Conservation (phyloP, 768 basidiomycete species). For the Lentinula detonsa region DNA sequence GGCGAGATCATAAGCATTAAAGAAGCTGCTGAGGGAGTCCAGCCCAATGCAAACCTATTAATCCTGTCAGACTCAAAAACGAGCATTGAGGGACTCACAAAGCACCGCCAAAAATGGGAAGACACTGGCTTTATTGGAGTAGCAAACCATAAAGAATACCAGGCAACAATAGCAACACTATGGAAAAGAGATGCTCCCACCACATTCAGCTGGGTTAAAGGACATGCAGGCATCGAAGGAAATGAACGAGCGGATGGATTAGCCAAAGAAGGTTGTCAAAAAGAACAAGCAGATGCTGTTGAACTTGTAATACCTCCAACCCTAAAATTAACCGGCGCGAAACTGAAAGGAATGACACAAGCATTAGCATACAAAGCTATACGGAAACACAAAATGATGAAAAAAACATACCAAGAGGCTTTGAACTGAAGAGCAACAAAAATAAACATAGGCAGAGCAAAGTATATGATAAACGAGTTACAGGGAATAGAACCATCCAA, state of each 20-base stretch:
- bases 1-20: background rate
- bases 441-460: constrained; percentile 1
- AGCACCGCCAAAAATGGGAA: background rate
- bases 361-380: constrained; percentile 3
- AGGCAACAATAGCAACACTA: constrained; percentile 2
- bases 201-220: constrained; percentile 19
- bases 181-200: constrained; percentile 12
- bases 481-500: background rate
- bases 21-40: background rate
- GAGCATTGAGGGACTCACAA: background rate
- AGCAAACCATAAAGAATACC: background rate
- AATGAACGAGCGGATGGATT: constrained; percentile 20
- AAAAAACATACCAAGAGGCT: background rate
- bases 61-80: background rate
- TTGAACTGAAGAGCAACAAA: background rate
- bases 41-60: background rate
- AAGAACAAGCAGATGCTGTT: constrained; percentile 7
- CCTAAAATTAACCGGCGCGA: constrained; percentile 11
- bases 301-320: background rate
- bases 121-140: background rate
- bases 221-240: constrained; percentile 12
- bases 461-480: background rate
- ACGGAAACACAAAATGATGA: background rate
- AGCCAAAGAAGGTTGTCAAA: constrained; percentile 12
- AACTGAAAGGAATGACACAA: constrained; percentile 12